Percentiles rank a stretch among this genome's conserved stretches.
Evolutionary conservation across 192 early-diverging fungal genomes (phyloP).

Genomic region (Podila verticillata): DNA sequence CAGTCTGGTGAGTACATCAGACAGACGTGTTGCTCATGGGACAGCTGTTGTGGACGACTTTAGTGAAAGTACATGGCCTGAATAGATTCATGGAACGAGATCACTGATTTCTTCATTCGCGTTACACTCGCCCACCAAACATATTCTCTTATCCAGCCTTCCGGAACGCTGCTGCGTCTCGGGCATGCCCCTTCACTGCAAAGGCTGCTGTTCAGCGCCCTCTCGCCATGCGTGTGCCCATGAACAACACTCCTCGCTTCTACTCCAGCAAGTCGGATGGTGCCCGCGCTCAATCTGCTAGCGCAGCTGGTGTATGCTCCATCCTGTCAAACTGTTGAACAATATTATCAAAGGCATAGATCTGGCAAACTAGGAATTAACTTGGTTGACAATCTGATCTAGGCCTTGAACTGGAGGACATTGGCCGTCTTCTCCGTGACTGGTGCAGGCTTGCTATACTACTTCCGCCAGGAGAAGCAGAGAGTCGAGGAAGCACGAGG

Average conservation of each 20-base stretch:
- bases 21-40: neutral
- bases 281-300: slow-evolving; percentile 30
- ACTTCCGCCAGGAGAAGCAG: slow-evolving; percentile 74
- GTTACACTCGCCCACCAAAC: neutral
- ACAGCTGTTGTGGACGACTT: neutral
- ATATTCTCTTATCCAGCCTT: neutral
- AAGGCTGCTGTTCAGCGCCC: neutral
- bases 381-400: neutral
- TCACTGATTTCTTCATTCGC: too few relatives aligned
- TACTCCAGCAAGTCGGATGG: slow-evolving; percentile 30
- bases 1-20: neutral
- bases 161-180: slow-evolving; percentile 1
- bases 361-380: neutral
- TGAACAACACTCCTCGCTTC: slow-evolving; percentile 1
- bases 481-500: slow-evolving; percentile 58
- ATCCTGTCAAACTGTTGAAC: neutral
- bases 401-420: slow-evolving; percentile 62
- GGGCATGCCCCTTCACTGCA: neutral
- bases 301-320: slow-evolving; percentile 31
- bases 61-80: neutral
- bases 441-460: slow-evolving; percentile 66
- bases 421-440: slow-evolving; percentile 65
- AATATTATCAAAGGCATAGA: neutral
- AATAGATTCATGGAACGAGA: too few relatives aligned
- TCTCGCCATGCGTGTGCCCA: slow-evolving; percentile 1